Base-by-base conservation (phyloP, 768 basidiomycete genomes). In the Collybia sp. region DNA sequence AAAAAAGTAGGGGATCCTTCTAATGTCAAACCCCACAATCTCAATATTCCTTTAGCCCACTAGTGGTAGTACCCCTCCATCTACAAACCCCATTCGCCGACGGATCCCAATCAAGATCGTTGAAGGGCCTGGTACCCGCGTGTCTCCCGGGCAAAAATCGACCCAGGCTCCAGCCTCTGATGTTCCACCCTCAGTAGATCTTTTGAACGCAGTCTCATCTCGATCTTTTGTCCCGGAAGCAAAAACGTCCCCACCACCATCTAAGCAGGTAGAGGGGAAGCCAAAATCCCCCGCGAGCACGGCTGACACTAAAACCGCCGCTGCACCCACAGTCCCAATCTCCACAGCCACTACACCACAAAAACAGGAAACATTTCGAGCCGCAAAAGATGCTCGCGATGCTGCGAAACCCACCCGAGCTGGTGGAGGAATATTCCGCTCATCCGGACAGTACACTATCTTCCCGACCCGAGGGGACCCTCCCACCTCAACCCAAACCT, bases 361-460 rank as follows among this genome's bases (percentile, higher is more conserved):
- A 31, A 52, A 51, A 43, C 57, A 50, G n/a, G 53, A 48, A 5
- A 72, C 77, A 2, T 86, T 85, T 61, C 63, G 70, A 49, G 77
- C 82, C 19, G 82, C 76, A 5, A 85, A 82, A 55, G 68, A 75
- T 44, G 70, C 69, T 0, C 77, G 85, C 19, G 75, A 80, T 12
- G 68, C 44, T 37, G 63, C 62, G 11, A 74, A 68, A 45, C 64
- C 53, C 13, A 69, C 66, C 45, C 70, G 70, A 34, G 75, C 80
- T 2, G 80, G 84, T 0, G 88, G 86, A 6, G 88, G 87, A 0
- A 84, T 91, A 42, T 87, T 91, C 65, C 76, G 80, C 19, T 64
- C 72, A 2, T 72, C 79, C 11, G 88, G 88, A 1, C 67, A 76
- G 13, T 77, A 73, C 37, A 83, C 76, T 1, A 60, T 88, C 9